phyloP scores from a whole-genome alignment of 305 asterid genomes.

The Ilex paraguariensis region DNA sequence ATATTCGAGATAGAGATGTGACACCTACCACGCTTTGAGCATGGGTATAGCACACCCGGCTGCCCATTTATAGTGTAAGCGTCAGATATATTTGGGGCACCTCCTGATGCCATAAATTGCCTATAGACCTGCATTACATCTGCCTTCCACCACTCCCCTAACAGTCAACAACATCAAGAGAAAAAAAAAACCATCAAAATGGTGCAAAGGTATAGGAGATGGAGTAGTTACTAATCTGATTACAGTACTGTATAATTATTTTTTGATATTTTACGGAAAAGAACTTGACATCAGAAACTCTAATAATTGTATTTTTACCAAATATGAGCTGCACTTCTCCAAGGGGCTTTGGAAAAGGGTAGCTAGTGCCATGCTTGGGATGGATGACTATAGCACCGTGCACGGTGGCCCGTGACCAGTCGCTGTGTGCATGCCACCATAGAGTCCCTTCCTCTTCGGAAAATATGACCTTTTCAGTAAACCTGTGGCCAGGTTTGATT shows the following conservation, averaged over 20 bases:
- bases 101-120: conserved; percentile 45
- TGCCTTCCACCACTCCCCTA: conserved; percentile 79
- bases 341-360: conserved; percentile 24
- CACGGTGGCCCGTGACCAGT: conserved; percentile 26
- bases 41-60: conserved; percentile 61
- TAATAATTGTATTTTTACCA: conserved; percentile 2
- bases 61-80: conserved; percentile 64
- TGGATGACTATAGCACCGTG: conserved; percentile 21
- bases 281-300: too few species aligned
- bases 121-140: conserved; percentile 36
- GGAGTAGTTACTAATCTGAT: too few species aligned
- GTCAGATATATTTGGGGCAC: conserved; percentile 50
- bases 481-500: conserved; percentile 14
- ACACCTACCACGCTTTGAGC: conserved; percentile 43
- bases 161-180: neutral
- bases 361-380: neutral
- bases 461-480: conserved; percentile 11
- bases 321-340: conserved; percentile 19
- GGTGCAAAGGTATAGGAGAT: too few species aligned
- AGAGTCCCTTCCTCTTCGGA: conserved; percentile 23
- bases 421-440: conserved; percentile 34
- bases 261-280: too few species aligned
- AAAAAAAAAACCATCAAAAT: too few species aligned
- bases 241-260: too few species aligned
- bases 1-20: neutral